Conservation (phyloP, 345 rosid species). For the Hibiscus trionum region DNA sequence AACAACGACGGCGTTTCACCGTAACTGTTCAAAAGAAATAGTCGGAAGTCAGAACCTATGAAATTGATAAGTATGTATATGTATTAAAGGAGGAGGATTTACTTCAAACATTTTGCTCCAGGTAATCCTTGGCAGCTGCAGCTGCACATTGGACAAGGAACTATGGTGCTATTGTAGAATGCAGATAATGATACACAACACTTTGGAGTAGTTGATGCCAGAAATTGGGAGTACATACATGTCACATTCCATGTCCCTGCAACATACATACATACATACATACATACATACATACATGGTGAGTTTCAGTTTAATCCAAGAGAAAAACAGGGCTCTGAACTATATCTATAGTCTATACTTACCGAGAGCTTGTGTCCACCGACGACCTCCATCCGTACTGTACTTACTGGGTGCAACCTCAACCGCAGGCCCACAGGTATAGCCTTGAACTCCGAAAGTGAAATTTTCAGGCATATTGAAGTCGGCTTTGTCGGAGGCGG, state of each 20-base stretch:
- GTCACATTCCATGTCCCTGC: slow-evolving; percentile 71
- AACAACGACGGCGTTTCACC: slow-evolving; percentile 35
- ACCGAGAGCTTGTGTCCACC: slow-evolving; percentile 76
- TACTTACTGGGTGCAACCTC: slow-evolving; percentile 42
- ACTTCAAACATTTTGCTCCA: slow-evolving; percentile 47
- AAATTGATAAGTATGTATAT: too few species aligned
- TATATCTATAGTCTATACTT: slow-evolving; percentile 14
- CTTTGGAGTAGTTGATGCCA: slow-evolving; percentile 55
- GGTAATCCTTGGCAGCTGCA: slow-evolving; percentile 56
- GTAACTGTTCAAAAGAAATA: slow-evolving; percentile 18
- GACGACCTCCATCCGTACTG: slow-evolving; percentile 43
- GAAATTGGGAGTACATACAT: slow-evolving; percentile 58
- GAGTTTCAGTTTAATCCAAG: not conserved
- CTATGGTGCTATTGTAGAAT: slow-evolving; percentile 52
- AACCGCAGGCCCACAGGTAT: slow-evolving; percentile 40
- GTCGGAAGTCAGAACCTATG: not conserved
- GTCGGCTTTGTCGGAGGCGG: not conserved
- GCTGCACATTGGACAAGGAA: slow-evolving; percentile 70
- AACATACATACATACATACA: not conserved
- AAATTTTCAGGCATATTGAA: slow-evolving; percentile 52
- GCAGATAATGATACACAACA: slow-evolving; percentile 88
- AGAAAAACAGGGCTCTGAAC: not conserved
- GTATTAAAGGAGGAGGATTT: slow-evolving; percentile 7
- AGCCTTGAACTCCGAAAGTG: slow-evolving; percentile 57
- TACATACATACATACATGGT: too few species aligned